Conservation (phyloP, 2,329 filamentous ascomycete species). For the Chaetomium globosum region DNA sequence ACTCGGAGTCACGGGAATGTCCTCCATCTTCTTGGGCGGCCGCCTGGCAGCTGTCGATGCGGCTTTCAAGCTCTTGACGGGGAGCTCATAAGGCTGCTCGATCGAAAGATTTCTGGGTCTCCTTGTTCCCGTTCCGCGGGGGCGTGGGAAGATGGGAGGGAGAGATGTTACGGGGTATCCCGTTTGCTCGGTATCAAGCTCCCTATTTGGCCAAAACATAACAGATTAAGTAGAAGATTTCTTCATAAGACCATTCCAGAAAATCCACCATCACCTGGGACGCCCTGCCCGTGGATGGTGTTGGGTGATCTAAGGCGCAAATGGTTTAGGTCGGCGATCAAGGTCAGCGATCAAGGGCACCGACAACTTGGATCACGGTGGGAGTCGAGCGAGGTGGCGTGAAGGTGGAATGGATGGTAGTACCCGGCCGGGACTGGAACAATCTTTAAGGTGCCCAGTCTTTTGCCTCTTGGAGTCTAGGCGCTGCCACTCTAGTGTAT, state of each 20-base stretch:
- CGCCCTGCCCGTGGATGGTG: too few relatives aligned
- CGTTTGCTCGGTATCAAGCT: conserved; percentile 12
- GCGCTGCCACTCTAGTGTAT: background rate
- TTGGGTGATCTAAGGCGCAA: too few relatives aligned
- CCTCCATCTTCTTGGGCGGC: conserved; percentile 28
- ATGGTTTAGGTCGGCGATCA: too few relatives aligned
- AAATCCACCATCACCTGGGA: background rate
- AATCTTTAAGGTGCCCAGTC: too few relatives aligned
- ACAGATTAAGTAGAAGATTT: conserved; percentile 2
- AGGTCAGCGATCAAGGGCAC: background rate
- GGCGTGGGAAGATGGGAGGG: conserved; percentile 4
- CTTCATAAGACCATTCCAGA: conserved; percentile 5
- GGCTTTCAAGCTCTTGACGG: background rate
- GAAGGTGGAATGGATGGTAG: background rate
- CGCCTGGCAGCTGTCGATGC: conserved; percentile 5
- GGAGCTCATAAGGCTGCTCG: conserved; percentile 4
- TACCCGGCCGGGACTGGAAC: background rate
- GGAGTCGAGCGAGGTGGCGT: background rate
- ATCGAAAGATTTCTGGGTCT: background rate
- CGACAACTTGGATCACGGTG: background rate
- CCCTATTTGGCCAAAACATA: conserved; percentile 19
- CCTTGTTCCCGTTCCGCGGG: conserved; percentile 11
- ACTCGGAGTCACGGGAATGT: conserved; percentile 24
- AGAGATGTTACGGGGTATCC: conserved; percentile 8
- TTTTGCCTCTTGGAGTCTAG: too few relatives aligned